A percentile compares a stretch with the other conserved stretches of the same genome.
Evolutionary conservation across 2,329 filamentous ascomycete species (phyloP).

Genomic region (Rhinocladiella mackenziei): DNA sequence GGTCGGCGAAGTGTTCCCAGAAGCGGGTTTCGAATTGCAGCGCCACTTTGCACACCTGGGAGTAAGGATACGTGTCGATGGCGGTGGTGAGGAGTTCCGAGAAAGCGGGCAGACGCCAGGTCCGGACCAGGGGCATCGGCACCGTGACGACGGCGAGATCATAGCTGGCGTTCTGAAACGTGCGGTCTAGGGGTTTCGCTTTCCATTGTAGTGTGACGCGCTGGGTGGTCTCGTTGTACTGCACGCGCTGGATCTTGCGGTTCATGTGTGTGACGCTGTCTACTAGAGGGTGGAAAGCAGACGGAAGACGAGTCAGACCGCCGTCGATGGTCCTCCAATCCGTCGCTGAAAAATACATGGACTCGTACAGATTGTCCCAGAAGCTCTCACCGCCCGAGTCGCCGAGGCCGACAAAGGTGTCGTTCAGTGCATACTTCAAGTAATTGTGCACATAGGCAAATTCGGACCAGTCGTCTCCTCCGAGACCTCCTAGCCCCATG

Average conservation of each 20-base stretch:
- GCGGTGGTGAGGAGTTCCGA: slow-evolving; percentile 49
- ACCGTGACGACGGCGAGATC: slow-evolving; percentile 65
- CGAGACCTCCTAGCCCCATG: slow-evolving; percentile 41
- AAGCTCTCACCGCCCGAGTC: slow-evolving; percentile 36
- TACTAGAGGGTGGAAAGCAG: slow-evolving; percentile 60
- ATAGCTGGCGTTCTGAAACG: slow-evolving; percentile 49
- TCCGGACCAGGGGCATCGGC: slow-evolving; percentile 61
- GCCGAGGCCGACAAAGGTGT: slow-evolving; percentile 47
- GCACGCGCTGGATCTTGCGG: slow-evolving; percentile 55
- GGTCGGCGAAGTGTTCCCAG: slow-evolving; percentile 52
- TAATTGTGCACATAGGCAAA: slow-evolving; percentile 55
- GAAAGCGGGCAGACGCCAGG: slow-evolving; percentile 57
- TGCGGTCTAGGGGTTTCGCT: slow-evolving; percentile 35
- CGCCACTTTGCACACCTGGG: slow-evolving; percentile 55
- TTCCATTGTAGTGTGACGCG: slow-evolving; percentile 60
- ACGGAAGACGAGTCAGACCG: slow-evolving; percentile 56
- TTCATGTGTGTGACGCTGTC: slow-evolving; percentile 54
- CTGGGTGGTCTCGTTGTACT: slow-evolving; percentile 48
- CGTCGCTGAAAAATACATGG: slow-evolving; percentile 57
- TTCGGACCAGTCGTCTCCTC: slow-evolving; percentile 59
- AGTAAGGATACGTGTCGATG: slow-evolving; percentile 49
- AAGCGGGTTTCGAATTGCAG: slow-evolving; percentile 65
- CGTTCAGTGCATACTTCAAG: slow-evolving; percentile 51
- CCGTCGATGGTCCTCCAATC: slow-evolving; percentile 64
- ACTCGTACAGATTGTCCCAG: slow-evolving; percentile 54